Base-by-base conservation (phyloP, 192 early-diverging fungal genomes). In the Gaertneriomyces sp. region DNA sequence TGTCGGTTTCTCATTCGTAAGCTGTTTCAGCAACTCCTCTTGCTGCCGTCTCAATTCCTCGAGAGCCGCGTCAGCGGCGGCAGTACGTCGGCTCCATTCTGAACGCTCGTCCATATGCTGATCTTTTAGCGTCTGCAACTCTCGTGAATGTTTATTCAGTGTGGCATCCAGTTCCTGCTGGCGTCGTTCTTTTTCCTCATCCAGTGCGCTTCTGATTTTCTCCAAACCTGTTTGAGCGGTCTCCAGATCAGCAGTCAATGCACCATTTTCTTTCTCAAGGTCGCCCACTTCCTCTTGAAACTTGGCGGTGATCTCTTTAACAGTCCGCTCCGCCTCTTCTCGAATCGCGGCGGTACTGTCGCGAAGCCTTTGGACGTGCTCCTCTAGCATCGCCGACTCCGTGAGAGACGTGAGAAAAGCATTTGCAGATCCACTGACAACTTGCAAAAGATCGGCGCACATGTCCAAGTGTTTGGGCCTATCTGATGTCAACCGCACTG, bases 281-380 rank as follows among this genome's bases (percentile, higher is more conserved):
- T 16, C 25, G 25, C 47, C 19, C 40, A 68, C 47, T 14, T 68
- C 57, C 25, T 43, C 17, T 10, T 12, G 61, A 52, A 65, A 70
- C 12, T 42, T 43, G 9, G 54, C 9, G 16, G 46, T 43, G 39
- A 71, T 54, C 9, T 55, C 52, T 14, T 66, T 38, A 17, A 71
- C 50, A 2, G 70, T 66, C 8, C 16, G 38, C 42, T 71, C 64
- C 6, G 70, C 58, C 45, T 55, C 63, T 17, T 65, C 16, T 10
- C 63, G 9, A 12, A 69, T 58, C 49, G 52, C 42, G 45, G 40
- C 41, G 42, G 63, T 42, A 39, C 66, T 55, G 10, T 43, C 41
- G 2, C 55, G 44, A 10, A 71, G 17, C 38, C 43, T 51, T 5
- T 25, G 12, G 33, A 71, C 59, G 1, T 63, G 62, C 45, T 60